Percentiles rank a stretch among this genome's conserved stretches.
Evolutionary conservation across 2,329 filamentous ascomycete species (phyloP).

Genomic region (Plectosphaerella sp.): DNA sequence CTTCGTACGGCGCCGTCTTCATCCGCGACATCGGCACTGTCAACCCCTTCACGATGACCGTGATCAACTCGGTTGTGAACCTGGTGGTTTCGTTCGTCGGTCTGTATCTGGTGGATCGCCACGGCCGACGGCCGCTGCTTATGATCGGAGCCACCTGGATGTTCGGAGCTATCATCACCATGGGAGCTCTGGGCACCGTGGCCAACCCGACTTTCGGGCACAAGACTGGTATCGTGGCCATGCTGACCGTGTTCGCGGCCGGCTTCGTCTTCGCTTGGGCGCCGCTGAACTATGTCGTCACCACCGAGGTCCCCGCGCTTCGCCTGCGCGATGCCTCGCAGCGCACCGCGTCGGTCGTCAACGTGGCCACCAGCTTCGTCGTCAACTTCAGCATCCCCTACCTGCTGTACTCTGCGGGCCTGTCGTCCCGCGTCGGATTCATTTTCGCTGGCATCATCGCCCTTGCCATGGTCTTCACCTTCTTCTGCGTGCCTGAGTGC

Average conservation of each 20-base stretch:
- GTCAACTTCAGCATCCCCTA: constrained; percentile 15
- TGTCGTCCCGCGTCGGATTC: constrained; percentile 11
- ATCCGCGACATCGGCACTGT: constrained; percentile 21
- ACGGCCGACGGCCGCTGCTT: constrained; percentile 11
- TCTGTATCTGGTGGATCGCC: constrained; percentile 1
- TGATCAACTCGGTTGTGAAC: constrained; percentile 11
- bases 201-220: constrained; percentile 8
- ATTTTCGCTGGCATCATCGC: constrained; percentile 12
- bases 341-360: constrained; percentile 11
- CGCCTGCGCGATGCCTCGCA: constrained; percentile 6
- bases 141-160: constrained; percentile 21
- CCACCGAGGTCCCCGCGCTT: constrained; percentile 24
- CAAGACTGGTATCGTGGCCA: constrained; percentile 25
- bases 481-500: constrained; percentile 16
- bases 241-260: constrained; percentile 24
- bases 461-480: constrained; percentile 11
- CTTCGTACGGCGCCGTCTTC: constrained; percentile 18
- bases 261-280: constrained; percentile 28
- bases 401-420: constrained; percentile 9
- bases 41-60: constrained; percentile 20
- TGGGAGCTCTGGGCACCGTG: constrained; percentile 29
- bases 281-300: constrained; percentile 27
- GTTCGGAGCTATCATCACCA: constrained; percentile 22
- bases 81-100: constrained; percentile 8
- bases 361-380: constrained; percentile 13